phyloP scores from a whole-genome alignment of 148 eudicot species.

The Chenopodium quinoa region DNA sequence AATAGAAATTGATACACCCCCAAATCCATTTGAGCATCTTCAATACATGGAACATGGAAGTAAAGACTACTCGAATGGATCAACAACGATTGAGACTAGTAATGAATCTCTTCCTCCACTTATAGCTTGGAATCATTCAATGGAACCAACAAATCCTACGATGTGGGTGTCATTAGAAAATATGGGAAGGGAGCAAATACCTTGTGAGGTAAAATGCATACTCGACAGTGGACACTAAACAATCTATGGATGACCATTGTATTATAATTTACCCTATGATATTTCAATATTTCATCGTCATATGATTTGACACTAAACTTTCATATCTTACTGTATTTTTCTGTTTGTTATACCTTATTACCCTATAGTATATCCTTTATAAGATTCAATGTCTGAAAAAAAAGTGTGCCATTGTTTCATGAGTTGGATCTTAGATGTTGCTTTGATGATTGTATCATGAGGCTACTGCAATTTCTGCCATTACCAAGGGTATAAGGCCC shows the following conservation, averaged over 20 bases:
- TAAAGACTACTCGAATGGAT: neutral
- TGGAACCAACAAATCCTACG: neutral
- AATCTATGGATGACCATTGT: neutral
- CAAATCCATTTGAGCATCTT: conserved; percentile 25
- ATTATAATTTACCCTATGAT: too few relatives aligned
- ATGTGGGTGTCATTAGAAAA: neutral
- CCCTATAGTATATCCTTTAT: too few relatives aligned
- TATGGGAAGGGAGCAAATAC: neutral
- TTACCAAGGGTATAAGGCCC: neutral
- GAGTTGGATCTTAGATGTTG: neutral
- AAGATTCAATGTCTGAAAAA: too few relatives aligned
- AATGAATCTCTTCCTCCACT: neutral
- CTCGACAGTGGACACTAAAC: neutral
- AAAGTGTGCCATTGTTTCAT: neutral
- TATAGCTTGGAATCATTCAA: neutral
- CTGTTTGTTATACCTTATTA: too few relatives aligned
- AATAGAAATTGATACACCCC: conserved; percentile 18
- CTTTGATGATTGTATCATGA: neutral
- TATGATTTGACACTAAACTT: too few relatives aligned
- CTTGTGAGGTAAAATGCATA: neutral
- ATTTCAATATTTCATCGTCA: too few relatives aligned
- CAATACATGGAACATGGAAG: neutral
- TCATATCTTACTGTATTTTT: too few relatives aligned
- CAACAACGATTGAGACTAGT: neutral
- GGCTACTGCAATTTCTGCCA: neutral